Base-by-base conservation (phyloP, 2,329 filamentous ascomycete species). In the Fusarium sambucinum region DNA sequence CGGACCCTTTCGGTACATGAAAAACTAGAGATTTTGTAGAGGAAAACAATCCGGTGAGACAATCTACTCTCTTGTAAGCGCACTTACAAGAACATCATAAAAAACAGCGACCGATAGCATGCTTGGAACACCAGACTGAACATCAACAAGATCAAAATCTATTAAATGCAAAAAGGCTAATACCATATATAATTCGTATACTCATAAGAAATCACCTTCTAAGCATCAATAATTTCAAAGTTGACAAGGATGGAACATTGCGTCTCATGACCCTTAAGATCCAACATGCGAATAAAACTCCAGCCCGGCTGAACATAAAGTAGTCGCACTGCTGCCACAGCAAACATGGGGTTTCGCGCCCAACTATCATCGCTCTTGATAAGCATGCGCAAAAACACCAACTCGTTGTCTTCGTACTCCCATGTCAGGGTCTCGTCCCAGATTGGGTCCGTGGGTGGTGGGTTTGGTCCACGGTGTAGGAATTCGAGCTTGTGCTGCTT, bases 291-390 rank as follows among this genome's bases (percentile, higher is more conserved):
- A 38, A 92, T 82, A 58, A 92, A 91, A 5, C 78, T 83, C 89
- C 89, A 92, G 0, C 85, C 88, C 0, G 82, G 79, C 9, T 78
- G 77, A 4, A 83, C 81, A 74, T 90, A 91, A 58, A 82, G 66
- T 29, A 92, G 70, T 42, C 89, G 78, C n/a, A 91, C 83, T 0
- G 88, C 86, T 0, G 85, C 81, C 3, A 89, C 87, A 0, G 85
- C 86, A 64, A 90, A 84, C 53, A 88, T 85, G 0, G 89, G 88
- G 68, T 92, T 92, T 44, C 79, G 79, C 0, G 86, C 79, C 76
- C 87, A 91, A 64, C 83, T 84, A 61, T 89, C 87, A 61, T 91
- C 89, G 67, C 85, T 89, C 81, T 92, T 92, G 77, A 92, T 83
- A 41, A 91, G 79, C 60, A 92, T 82, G 1, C 89, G 81, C 68